Evolutionary conservation across 2,329 filamentous ascomycete genomes (phyloP).

Genomic region (Leptosphaerulina australis): DNA sequence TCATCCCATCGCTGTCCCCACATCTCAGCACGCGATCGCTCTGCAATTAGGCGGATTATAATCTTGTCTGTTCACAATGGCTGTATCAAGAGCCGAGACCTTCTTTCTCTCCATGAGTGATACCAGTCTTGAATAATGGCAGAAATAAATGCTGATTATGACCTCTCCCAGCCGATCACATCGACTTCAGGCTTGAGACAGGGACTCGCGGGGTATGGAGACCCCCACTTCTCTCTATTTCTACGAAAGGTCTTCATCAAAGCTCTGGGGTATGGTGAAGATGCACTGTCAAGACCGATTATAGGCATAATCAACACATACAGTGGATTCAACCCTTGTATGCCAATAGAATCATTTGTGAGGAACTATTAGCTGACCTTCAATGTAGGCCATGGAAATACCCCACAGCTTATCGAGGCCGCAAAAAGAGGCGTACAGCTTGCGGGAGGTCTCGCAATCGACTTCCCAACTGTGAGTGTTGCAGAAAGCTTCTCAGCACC

Average conservation of each 20-base stretch:
- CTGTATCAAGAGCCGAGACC: background rate
- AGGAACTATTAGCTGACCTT: background rate
- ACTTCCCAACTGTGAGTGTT: conserved; percentile 76
- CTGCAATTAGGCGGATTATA: background rate
- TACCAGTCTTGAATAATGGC: conserved; percentile 5
- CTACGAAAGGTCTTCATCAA: conserved; percentile 80
- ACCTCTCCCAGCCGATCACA: conserved; percentile 62
- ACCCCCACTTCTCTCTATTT: conserved; percentile 76
- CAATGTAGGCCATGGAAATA: conserved; percentile 65
- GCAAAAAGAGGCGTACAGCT: conserved; percentile 71
- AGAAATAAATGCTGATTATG: conserved; percentile 56
- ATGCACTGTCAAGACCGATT: conserved; percentile 71
- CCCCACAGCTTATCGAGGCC: conserved; percentile 73
- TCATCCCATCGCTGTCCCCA: too few species aligned
- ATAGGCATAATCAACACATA: conserved; percentile 77
- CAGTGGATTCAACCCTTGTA: conserved; percentile 72
- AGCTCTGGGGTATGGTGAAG: conserved; percentile 74
- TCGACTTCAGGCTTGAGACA: conserved; percentile 62
- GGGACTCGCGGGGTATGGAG: conserved; percentile 71
- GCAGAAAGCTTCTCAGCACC: conserved; percentile 72
- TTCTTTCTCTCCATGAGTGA: background rate
- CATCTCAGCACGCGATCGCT: conserved; percentile 16
- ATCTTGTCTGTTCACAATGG: background rate
- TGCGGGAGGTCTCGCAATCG: conserved; percentile 69
- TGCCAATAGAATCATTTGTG: background rate